Evolutionary conservation across 192 early-diverging fungal genomes (phyloP).

Genomic region (Rhizoclosmatium sp.): DNA sequence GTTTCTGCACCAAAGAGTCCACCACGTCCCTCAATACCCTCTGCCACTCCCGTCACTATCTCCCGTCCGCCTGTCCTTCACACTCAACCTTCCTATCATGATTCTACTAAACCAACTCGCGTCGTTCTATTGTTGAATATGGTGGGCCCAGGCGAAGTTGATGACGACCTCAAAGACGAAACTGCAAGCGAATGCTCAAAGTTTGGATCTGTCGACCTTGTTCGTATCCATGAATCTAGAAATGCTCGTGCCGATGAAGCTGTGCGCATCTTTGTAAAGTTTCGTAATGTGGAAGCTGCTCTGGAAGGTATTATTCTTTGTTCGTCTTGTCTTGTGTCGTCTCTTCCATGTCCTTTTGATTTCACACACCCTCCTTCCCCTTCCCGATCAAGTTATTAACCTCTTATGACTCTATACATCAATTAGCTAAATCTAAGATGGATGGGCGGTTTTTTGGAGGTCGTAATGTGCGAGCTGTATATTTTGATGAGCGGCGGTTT

Average conservation of each 20-base stretch:
- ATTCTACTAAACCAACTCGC: conserved; percentile 18
- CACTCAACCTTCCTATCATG: neutral
- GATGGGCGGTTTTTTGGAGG: conserved; percentile 84
- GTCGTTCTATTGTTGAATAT: conserved; percentile 74
- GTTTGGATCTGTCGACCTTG: conserved; percentile 75
- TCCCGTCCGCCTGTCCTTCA: neutral
- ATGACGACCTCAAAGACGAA: conserved; percentile 75
- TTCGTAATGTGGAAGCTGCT: conserved; percentile 58
- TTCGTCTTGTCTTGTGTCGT: neutral
- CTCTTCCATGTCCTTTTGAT: neutral
- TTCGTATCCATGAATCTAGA: conserved; percentile 71
- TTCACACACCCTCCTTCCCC: neutral
- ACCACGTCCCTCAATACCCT: conserved; percentile 19
- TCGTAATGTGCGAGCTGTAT: conserved; percentile 65
- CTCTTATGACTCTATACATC: neutral
- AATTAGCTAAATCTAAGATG: conserved; percentile 48
- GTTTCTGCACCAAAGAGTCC: neutral
- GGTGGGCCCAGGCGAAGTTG: conserved; percentile 81
- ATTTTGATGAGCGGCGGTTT: conserved; percentile 68
- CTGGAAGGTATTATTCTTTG: conserved; percentile 39
- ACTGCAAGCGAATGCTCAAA: conserved; percentile 81
- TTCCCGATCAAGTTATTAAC: neutral
- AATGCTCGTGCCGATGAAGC: conserved; percentile 67
- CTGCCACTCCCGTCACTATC: conserved; percentile 44
- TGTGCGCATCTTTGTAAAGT: conserved; percentile 84